Evolutionary conservation across 768 basidiomycete genomes (phyloP).

Genomic region (Pilatotrama ljubarskyi): DNA sequence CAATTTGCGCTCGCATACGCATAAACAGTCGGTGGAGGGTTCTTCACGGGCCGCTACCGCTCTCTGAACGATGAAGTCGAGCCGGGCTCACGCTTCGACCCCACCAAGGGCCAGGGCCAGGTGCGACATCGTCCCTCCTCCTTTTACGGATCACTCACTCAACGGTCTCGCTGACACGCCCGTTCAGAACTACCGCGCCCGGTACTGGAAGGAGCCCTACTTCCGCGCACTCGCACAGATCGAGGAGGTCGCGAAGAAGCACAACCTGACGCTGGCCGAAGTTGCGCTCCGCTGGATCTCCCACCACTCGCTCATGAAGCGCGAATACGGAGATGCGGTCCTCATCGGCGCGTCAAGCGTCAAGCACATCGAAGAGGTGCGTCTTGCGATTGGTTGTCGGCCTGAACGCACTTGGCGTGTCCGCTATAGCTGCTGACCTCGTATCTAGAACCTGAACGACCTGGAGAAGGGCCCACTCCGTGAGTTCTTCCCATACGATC

Average conservation of each 20-base stretch:
- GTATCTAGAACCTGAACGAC: conserved; percentile 47
- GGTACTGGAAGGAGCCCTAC: conserved; percentile 54
- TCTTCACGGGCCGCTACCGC: conserved; percentile 41
- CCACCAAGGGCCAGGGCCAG: conserved; percentile 45
- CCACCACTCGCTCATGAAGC: conserved; percentile 49
- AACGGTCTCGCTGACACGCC: not conserved
- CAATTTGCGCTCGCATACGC: not conserved
- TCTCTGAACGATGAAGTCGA: conserved; percentile 42
- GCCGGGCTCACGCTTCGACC: conserved; percentile 59
- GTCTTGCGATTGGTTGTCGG: not conserved
- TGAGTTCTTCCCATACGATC: conserved; percentile 1
- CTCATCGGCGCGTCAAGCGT: conserved; percentile 64
- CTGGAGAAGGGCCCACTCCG: conserved; percentile 50
- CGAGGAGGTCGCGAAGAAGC: conserved; percentile 40
- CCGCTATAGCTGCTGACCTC: not conserved
- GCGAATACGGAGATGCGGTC: conserved; percentile 50
- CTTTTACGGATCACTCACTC: not conserved
- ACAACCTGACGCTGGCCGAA: conserved; percentile 42
- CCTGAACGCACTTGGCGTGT: not conserved
- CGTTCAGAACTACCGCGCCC: conserved; percentile 24
- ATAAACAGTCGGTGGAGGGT: conserved; percentile 39
- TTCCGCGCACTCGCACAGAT: conserved; percentile 51
- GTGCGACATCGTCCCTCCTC: conserved; percentile 27
- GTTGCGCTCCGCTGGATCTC: conserved; percentile 47
- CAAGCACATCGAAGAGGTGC: conserved; percentile 54